Base-by-base conservation (phyloP, 2,329 filamentous ascomycete species). In the Dactylonectria macrodidyma region DNA sequence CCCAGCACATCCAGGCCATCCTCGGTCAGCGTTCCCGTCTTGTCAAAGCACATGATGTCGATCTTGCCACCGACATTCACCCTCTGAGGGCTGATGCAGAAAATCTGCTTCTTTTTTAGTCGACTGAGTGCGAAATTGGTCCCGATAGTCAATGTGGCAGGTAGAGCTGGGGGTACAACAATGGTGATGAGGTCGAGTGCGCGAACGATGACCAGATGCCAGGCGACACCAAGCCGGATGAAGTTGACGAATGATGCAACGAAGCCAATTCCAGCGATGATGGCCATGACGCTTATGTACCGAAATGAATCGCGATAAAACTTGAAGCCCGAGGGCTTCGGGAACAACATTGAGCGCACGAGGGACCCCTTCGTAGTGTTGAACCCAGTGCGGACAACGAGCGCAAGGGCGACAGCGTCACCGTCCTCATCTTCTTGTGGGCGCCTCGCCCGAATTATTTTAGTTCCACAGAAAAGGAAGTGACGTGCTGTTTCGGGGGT, bases 241-340 rank as follows among this genome's bases (percentile, higher is more conserved):
- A 99, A 99, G 80, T 99, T 99, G 81, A 97, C 84, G 73, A 99
- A 92, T 0, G 96, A 98, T 1, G 92, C 95, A 24, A 95, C 84
- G 77, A 99, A 99, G 0, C 97, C 96, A 57, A 98, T 80, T 56
- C 91, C 83, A 24, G 96, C 97, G 74, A 99, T 91, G 48, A 91
- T 84, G 6, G 89, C 95, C 96, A 99, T 99, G 67, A 99, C 96
- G 4, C 93, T 95, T 67, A 99, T 98, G 79, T 99, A 99, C 24
- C 95, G 91, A 83, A 99, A 99, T 0, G 95, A 98, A 80, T 99
- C 96, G 48, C 94, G 90, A 80, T 99, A 99, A 79, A 99, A 99
- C 77, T 97, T 98, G 88, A 99, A 99, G 0, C 95, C 95, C 1
- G 95, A 97, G 1, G 96, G 96, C 78, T 99, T 99, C 0, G 96